phyloP scores from a whole-genome alignment of 352 stramenopile species.

The Pythium oligandrum region DNA sequence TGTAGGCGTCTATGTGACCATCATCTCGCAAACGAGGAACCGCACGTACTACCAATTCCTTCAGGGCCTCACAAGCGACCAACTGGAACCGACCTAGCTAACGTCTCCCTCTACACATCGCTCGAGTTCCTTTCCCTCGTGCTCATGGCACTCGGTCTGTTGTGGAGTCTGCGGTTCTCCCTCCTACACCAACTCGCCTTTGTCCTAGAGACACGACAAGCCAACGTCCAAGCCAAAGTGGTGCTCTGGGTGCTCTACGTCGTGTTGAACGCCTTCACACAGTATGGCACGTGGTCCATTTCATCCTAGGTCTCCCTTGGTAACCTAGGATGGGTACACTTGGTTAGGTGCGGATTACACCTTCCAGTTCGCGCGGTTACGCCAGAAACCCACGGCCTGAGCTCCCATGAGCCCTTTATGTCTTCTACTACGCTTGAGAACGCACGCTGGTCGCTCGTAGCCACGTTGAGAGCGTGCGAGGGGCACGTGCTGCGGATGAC shows the following conservation, averaged over 20 bases:
- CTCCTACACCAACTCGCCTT: conserved; percentile 21
- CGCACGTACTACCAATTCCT: conserved; percentile 1
- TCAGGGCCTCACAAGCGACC: background rate
- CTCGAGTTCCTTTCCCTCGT: background rate
- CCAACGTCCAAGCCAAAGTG: conserved; percentile 19
- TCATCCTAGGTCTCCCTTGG: background rate
- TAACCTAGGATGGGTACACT: background rate
- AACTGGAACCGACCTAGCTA: background rate
- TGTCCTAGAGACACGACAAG: conserved; percentile 16
- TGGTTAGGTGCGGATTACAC: conserved; percentile 8
- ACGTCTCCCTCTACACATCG: background rate
- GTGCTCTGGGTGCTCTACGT: conserved; percentile 28
- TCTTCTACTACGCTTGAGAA: no score
- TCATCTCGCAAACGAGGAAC: conserved; percentile 4
- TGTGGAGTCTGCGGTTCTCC: conserved; percentile 6
- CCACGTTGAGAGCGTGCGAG: no score
- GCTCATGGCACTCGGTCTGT: background rate
- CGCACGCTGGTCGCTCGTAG: no score
- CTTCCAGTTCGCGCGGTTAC: conserved; percentile 14
- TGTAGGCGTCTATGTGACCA: background rate
- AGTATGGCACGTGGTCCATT: background rate
- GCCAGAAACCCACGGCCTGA: no score
- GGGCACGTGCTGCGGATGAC: no score
- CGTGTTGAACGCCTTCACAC: conserved; percentile 18
- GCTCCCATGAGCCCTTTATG: no score